Evolutionary conservation across 441 rosid species (phyloP).

Genomic region (Pelargonium cotyledonis): DNA sequence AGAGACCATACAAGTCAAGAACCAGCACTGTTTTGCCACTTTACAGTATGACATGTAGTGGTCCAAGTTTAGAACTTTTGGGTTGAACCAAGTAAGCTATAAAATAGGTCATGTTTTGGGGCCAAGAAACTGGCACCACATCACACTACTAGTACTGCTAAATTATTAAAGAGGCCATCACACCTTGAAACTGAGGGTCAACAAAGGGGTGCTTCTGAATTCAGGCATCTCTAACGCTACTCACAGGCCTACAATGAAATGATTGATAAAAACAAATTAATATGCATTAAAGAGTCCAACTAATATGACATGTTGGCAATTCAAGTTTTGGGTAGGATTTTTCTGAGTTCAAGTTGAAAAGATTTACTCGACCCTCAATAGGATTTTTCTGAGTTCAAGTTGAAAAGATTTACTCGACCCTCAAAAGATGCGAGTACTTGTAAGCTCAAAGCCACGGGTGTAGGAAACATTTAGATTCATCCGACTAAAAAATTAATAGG

Average conservation of each 20-base stretch:
- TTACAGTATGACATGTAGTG: conserved; percentile 3
- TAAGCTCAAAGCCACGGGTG: too few species aligned
- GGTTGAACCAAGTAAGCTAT: conserved; percentile 16
- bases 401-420: too few species aligned
- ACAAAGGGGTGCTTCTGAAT: not conserved
- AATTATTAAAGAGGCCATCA: not conserved
- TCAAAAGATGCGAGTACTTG: too few species aligned
- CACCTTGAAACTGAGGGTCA: not conserved
- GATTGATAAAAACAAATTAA: not conserved
- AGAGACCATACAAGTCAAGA: conserved; percentile 12
- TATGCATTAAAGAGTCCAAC: not conserved
- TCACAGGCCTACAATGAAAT: not conserved
- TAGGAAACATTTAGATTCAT: too few species aligned
- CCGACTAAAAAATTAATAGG: too few species aligned
- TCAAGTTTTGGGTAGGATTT: too few species aligned
- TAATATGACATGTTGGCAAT: not conserved
- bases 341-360: too few species aligned
- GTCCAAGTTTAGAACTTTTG: conserved; percentile 20
- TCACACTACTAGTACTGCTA: not conserved
- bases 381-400: too few species aligned
- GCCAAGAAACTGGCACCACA: not conserved
- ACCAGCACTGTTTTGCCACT: conserved; percentile 3
- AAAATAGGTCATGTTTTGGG: not conserved
- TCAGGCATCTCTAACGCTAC: conserved; percentile 3
- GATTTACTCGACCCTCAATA: too few species aligned